Conservation (phyloP, 140 eudicot species). For the Flaveria floridana region DNA sequence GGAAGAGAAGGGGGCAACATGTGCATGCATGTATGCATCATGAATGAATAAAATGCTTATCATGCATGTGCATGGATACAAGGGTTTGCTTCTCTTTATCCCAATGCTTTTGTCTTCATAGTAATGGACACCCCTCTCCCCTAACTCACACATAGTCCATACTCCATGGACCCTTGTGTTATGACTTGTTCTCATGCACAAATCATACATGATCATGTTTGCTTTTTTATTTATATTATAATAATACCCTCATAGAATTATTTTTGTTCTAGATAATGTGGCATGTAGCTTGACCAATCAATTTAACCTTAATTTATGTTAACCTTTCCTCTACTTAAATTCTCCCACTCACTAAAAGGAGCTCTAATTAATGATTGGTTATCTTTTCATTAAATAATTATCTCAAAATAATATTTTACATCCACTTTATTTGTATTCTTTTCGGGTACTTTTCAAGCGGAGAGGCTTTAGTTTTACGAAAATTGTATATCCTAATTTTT, state of each 20-base stretch:
- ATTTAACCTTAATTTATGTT: constrained; percentile 22
- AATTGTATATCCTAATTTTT: neutral
- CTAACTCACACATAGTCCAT: constrained; percentile 33
- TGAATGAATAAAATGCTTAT: constrained; percentile 22
- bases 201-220: constrained; percentile 28
- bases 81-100: constrained; percentile 35
- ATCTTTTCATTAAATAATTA: constrained; percentile 18
- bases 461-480: neutral
- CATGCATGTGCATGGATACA: constrained; percentile 39
- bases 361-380: constrained; percentile 20
- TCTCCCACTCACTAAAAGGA: constrained; percentile 38
- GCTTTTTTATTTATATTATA: constrained; percentile 20
- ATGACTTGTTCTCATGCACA: constrained; percentile 33
- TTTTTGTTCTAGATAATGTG: constrained; percentile 21
- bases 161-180: constrained; percentile 37
- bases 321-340: constrained; percentile 23
- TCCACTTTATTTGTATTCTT: constrained; percentile 24
- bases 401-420: neutral
- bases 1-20: constrained; percentile 36
- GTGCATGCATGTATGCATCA: constrained; percentile 34
- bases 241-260: constrained; percentile 16
- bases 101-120: constrained; percentile 44
- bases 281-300: constrained; percentile 27
- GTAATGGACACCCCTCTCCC: constrained; percentile 28
- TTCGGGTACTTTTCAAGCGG: constrained; percentile 21